Base-by-base conservation (phyloP, 345 rosid species). In the Geranium brycei region DNA sequence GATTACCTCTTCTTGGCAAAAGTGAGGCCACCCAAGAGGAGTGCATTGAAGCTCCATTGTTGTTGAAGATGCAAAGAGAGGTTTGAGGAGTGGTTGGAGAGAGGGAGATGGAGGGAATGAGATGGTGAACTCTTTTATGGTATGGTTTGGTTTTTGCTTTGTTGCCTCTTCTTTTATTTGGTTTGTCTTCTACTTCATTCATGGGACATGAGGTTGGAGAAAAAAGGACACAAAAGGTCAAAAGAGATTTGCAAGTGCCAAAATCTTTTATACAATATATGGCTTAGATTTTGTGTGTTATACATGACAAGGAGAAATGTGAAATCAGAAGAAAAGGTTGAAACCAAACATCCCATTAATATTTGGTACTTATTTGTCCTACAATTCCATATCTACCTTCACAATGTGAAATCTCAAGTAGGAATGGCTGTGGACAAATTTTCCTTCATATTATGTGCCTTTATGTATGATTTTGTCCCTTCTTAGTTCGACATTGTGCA, bases 1-100 rank as follows among this genome's bases (percentile, higher is more conserved):
- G 3, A 4, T 35, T 30, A 80, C 87, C 81, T 83, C 82, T 32
- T 78, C 78, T 40, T 65, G 78, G 51, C 59, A 67, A 67, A 62
- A 72, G 66, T 59, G 59, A 28, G 71, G 71, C 81, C 75, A 76
- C 62, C 64, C 59, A 7, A 75, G 70, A 67, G 77, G 76, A 53
- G 74, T 73, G 63, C 72, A 78, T 65, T 76, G 72, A 31, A 78
- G 81, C 31, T 80, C 84, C 87, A 83, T 83, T 35, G 41, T 4
- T 35, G 41, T 35, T 35, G 41, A 35, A 58, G 63, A 18, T 31
- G 17, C 4, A 58, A 23, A 56, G 51, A 31, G 51, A 31, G 55
- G 15, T 59, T 67, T 58, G 62, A 58, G 32, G 35, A 38, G 7
- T 4, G 59, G 18, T 17, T 1, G n/a, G 68, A 16, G 7, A 38